These are phyloP conservation scores for Apiospora hydei DNA, from an alignment of 2,329 filamentous ascomycete species.

Conservation along the genomic window DNA sequence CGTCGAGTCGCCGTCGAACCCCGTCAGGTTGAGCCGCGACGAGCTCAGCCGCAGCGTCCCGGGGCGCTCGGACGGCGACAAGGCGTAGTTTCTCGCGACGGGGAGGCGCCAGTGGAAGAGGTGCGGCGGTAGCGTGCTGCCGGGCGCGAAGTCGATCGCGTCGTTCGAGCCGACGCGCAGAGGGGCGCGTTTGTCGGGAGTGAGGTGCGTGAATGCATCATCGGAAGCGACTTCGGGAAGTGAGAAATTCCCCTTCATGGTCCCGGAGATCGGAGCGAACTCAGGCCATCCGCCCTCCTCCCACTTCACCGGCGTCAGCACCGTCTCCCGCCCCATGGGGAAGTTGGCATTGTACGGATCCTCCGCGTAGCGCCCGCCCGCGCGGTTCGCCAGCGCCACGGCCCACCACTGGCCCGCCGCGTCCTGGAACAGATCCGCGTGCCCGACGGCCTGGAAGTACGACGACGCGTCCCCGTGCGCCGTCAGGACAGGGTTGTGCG, in stretches of 20 bases:
- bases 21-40: slow-evolving; percentile 32
- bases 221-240: slow-evolving; percentile 42
- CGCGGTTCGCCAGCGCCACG: no score
- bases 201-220: no score
- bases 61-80: slow-evolving; percentile 21
- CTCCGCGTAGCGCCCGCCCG: no score
- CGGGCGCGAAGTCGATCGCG: no score
- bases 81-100: slow-evolving; percentile 29
- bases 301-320: slow-evolving; percentile 28
- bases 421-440: no score
- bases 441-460: no score
- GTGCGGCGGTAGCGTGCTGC: slow-evolving; percentile 32
- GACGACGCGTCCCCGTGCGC: no score
- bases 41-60: slow-evolving; percentile 35
- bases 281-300: slow-evolving; percentile 5
- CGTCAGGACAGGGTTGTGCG: no score
- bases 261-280: slow-evolving; percentile 43
- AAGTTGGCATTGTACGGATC: no score
- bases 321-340: slow-evolving; percentile 28
- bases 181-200: no score
- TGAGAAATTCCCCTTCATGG: slow-evolving; percentile 46
- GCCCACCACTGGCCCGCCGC: no score
- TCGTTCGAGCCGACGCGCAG: no score
- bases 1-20: slow-evolving; percentile 29
- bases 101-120: slow-evolving; percentile 40